Evolutionary conservation across 495 filamentous ascomycete species (phyloP).

Genomic region (Tuber melanosporum): DNA sequence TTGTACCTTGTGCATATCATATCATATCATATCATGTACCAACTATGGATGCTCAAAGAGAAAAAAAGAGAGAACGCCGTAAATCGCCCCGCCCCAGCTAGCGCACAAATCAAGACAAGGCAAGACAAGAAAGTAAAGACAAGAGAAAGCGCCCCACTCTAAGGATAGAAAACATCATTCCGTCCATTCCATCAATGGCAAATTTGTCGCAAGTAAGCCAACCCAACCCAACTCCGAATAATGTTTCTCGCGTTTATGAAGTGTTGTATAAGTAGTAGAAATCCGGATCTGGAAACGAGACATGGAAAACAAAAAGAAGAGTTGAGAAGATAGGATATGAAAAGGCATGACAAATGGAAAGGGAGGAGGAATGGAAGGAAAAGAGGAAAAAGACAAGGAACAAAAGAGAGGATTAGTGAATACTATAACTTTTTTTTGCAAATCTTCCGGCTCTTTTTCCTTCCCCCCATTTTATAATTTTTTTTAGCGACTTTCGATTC

Average conservation of each 20-base stretch:
- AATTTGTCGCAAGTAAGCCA: not conserved
- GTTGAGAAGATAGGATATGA: not conserved
- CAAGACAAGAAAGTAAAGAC: not conserved
- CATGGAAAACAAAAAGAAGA: not conserved
- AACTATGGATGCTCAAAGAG: not conserved
- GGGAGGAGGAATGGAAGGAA: not conserved
- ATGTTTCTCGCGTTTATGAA: constrained; percentile 2
- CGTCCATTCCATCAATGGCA: not conserved
- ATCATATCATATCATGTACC: not conserved
- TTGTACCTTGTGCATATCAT: not conserved
- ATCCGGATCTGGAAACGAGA: not conserved
- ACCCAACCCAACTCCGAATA: not conserved
- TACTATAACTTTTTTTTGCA: not conserved
- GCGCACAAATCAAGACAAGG: not conserved
- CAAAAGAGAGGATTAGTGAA: not conserved
- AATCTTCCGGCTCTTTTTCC: not conserved
- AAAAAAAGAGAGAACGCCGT: not conserved
- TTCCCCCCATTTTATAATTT: not conserved
- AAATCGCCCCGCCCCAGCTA: not conserved
- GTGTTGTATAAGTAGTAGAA: not conserved
- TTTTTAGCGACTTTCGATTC: not conserved
- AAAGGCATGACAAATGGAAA: not conserved
- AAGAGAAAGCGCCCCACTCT: not conserved
- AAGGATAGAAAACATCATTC: not conserved
- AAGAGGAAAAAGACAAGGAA: not conserved